These are phyloP conservation scores for Corymbia calophylla DNA, from an alignment of 441 rosid genomes.

Conservation along the genomic window DNA sequence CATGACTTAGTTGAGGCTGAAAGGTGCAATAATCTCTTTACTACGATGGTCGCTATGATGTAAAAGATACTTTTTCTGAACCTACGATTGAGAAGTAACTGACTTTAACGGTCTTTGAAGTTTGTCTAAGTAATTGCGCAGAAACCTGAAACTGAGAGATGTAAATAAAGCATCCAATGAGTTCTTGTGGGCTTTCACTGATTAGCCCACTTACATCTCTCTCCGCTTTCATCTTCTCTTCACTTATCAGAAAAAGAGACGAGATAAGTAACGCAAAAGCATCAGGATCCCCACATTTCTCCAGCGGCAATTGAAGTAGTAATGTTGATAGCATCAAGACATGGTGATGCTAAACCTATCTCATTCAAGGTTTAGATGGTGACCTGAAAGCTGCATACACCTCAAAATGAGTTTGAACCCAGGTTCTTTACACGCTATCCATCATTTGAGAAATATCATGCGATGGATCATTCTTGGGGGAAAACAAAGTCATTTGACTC, in stretches of 20 bases:
- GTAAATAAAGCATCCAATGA: not conserved
- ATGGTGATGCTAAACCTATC: not conserved
- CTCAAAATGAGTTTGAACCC: not conserved
- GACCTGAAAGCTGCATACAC: not conserved
- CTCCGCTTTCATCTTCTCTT: not conserved
- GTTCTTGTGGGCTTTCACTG: not conserved
- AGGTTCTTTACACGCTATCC: not conserved
- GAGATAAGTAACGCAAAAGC: not conserved
- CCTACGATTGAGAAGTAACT: not conserved
- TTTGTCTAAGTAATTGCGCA: not conserved
- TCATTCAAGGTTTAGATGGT: not conserved
- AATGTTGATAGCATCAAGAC: not conserved
- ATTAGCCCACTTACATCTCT: not conserved
- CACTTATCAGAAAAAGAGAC: not conserved
- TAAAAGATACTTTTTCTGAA: not conserved
- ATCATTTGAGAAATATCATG: not conserved
- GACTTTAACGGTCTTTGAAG: not conserved
- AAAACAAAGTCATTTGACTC: not conserved
- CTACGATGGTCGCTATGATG: not conserved
- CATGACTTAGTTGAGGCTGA: not conserved
- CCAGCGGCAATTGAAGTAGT: not conserved
- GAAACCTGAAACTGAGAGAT: not conserved
- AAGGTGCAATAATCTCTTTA: not conserved
- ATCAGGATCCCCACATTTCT: fast-evolving
- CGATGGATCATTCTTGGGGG: not conserved